Base-by-base conservation (phyloP, 768 basidiomycete genomes). In the Mycena vitilis region DNA sequence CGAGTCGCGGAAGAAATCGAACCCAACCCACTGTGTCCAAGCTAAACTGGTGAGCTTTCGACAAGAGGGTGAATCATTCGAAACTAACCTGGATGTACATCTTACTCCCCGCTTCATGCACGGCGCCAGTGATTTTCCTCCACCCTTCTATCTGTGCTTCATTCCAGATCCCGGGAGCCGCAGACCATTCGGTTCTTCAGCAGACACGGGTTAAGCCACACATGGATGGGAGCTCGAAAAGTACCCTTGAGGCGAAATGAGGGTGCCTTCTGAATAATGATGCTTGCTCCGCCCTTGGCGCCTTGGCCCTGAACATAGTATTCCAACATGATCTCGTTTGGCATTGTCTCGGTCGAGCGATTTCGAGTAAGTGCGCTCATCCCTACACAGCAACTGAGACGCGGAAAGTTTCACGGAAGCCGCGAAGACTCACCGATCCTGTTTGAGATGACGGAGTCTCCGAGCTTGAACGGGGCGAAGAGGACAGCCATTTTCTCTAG, bases 271-370 rank as follows among this genome's bases (percentile, higher is more conserved):
- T 30, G 75, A 13, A 78, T 68, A 53, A 82, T 78, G 23, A 83
- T 72, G 7, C 81, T 80, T 4, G 79, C 79, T 22, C 79, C 80
- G 2, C 79, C 79, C 8, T 57, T 60, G 8, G 81, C 81, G 11
- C 83, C 80, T 63, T 83, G 82, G 11, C 83, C 80, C 63, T 83
- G 82, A 20, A 56, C 66, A 63, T 83, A 84, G 67, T 83, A 81
- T 65, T 82, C 76, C n/a, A 66, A 68, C 73, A 78, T 82, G 52
- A 76, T 61, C 34, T 76, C 75, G 63, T 78, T 82, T 18, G 81
- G 80, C 22, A 82, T 71, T 20, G 76, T 76, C 15, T 68, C 74
- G n/a, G 74, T 69, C 11, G 79, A 73, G 10, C 81, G 79, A 59
- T 77, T 81, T 16, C 82, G 77, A 13, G 81, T 82, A 38, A 84